These are phyloP conservation scores for Fusarium stilboides DNA, from an alignment of 2,329 filamentous ascomycete species.

Conservation along the genomic window DNA sequence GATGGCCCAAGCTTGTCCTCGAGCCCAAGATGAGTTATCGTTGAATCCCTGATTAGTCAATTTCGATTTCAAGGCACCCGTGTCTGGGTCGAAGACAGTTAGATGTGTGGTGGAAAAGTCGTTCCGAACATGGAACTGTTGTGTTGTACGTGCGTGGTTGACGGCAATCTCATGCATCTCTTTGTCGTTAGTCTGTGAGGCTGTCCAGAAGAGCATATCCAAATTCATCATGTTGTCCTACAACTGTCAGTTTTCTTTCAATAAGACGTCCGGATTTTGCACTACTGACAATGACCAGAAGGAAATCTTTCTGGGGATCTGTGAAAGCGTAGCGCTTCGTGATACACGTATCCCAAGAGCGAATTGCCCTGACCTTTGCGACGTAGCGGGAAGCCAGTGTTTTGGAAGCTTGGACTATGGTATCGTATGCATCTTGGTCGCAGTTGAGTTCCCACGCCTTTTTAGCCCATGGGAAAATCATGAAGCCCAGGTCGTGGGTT, in stretches of 20 bases:
- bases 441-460: slow-evolving; percentile 58
- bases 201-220: slow-evolving; percentile 60
- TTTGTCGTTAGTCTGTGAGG: slow-evolving; percentile 29
- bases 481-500: slow-evolving; percentile 63
- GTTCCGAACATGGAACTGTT: slow-evolving; percentile 57
- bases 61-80: slow-evolving; percentile 56
- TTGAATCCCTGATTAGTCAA: slow-evolving; percentile 64
- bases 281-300: slow-evolving; percentile 58
- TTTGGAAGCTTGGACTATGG: slow-evolving; percentile 54
- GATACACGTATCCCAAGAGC: slow-evolving; percentile 62
- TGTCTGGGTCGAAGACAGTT: slow-evolving; percentile 62
- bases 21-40: slow-evolving; percentile 62
- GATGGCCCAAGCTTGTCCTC: slow-evolving; percentile 66
- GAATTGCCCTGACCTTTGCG: slow-evolving; percentile 53
- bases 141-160: slow-evolving; percentile 58
- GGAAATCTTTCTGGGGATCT: slow-evolving; percentile 55
- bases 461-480: slow-evolving; percentile 58
- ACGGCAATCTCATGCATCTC: slow-evolving; percentile 55
- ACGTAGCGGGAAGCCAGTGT: slow-evolving; percentile 57
- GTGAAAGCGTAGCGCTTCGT: slow-evolving; percentile 58
- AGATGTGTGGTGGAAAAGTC: slow-evolving; percentile 60
- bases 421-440: slow-evolving; percentile 55
- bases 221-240: slow-evolving; percentile 61
- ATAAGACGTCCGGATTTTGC: too few species aligned
- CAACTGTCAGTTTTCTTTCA: neutral